Conservation (phyloP, 2,329 filamentous ascomycete species). For the Zymoseptoria tritici region DNA sequence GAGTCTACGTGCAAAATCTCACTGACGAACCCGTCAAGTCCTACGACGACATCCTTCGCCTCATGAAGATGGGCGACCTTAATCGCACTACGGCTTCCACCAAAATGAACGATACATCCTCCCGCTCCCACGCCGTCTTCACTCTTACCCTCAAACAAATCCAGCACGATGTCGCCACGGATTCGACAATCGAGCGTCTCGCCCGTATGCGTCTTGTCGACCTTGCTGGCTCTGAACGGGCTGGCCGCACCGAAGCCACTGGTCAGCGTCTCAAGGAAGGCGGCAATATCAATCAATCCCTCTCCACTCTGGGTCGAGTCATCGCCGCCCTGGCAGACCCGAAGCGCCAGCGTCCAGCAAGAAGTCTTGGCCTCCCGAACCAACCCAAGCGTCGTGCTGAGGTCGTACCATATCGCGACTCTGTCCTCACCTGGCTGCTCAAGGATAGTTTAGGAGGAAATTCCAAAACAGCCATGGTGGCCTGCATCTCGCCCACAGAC, state of each 20-base stretch:
- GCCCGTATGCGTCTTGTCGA: conserved; percentile 93
- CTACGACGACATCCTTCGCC: conserved; percentile 76
- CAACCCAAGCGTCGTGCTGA: conserved; percentile 40
- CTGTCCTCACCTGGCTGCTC: conserved; percentile 73
- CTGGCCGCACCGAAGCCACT: conserved; percentile 91
- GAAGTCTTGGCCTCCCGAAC: conserved; percentile 42
- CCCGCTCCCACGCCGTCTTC: conserved; percentile 92
- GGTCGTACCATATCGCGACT: conserved; percentile 88
- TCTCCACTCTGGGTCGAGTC: conserved; percentile 89
- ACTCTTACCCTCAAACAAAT: conserved; percentile 98
- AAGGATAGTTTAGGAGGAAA: conserved; percentile 96
- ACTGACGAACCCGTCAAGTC: conserved; percentile 87
- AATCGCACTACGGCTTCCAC: conserved; percentile 87
- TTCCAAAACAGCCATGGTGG: conserved; percentile 98
- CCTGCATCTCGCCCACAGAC: conserved; percentile 88
- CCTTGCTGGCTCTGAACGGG: conserved; percentile 87
- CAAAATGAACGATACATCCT: conserved; percentile 99
- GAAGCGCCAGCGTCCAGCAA: conserved; percentile 40
- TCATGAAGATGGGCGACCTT: conserved; percentile 83
- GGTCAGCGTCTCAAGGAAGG: conserved; percentile 86
- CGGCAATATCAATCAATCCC: conserved; percentile 97
- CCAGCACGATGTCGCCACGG: conserved; percentile 92
- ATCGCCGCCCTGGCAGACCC: conserved; percentile 80
- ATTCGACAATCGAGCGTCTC: conserved; percentile 91
- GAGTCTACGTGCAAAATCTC: conserved; percentile 92